These are phyloP conservation scores for Nectriaceae sp. DNA, from an alignment of 2,329 filamentous ascomycete species.

Conservation along the genomic window DNA sequence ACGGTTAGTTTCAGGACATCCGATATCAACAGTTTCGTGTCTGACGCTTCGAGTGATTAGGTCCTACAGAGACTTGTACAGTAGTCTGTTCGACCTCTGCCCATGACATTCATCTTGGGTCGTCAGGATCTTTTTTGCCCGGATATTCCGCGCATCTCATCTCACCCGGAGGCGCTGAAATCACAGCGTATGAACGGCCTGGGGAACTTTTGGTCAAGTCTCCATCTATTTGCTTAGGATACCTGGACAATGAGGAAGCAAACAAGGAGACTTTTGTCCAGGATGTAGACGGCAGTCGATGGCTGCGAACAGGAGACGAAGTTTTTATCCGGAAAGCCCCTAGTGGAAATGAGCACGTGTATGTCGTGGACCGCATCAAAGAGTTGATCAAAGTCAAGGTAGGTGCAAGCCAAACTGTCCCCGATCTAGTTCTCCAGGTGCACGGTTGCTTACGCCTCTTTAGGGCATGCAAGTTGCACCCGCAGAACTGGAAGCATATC, in stretches of 20 bases:
- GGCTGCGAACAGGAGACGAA: constrained; percentile 84
- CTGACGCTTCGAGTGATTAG: too few species aligned
- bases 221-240: constrained; percentile 76
- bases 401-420: constrained; percentile 17
- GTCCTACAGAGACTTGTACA: constrained; percentile 73
- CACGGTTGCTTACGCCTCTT: background rate
- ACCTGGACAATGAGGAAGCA: constrained; percentile 81
- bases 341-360: constrained; percentile 73
- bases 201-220: constrained; percentile 79
- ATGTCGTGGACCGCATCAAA: constrained; percentile 74
- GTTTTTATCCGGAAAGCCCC: constrained; percentile 65
- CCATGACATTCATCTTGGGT: constrained; percentile 65
- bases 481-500: constrained; percentile 73
- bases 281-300: constrained; percentile 66
- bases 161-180: constrained; percentile 63
- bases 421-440: too few species aligned
- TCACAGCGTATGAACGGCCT: constrained; percentile 67
- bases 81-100: constrained; percentile 59
- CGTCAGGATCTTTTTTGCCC: constrained; percentile 66
- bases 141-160: constrained; percentile 64
- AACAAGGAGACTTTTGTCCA: constrained; percentile 74
- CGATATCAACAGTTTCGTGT: too few species aligned
- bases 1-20: too few species aligned
- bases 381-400: constrained; percentile 77
- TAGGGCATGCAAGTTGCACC: constrained; percentile 68